phyloP scores from a whole-genome alignment of 1,284 basidiomycete genomes.

The Neonothopanus nambi region DNA sequence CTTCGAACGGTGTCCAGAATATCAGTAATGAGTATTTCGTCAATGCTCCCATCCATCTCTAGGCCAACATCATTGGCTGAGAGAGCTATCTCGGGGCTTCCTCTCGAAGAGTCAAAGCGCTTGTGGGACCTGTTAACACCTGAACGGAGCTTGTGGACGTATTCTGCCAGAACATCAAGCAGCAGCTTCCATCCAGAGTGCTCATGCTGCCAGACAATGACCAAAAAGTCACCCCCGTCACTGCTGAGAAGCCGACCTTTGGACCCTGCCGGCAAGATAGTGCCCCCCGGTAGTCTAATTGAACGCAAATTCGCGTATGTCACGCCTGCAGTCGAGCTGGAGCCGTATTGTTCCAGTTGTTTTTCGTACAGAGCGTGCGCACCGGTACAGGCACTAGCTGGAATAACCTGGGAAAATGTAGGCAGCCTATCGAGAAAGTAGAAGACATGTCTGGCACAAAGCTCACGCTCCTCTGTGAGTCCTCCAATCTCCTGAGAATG shows the following conservation, averaged over 20 bases:
- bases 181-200: slow-evolving; percentile 85
- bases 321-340: slow-evolving; percentile 50
- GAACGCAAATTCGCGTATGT: slow-evolving; percentile 68
- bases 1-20: slow-evolving; percentile 79
- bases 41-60: slow-evolving; percentile 55
- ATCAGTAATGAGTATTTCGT: slow-evolving; percentile 67
- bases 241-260: slow-evolving; percentile 71
- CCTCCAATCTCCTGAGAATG: slow-evolving; percentile 37
- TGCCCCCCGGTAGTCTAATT: slow-evolving; percentile 75
- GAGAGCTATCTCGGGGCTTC: slow-evolving; percentile 42
- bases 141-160: slow-evolving; percentile 55
- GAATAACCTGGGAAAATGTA: slow-evolving; percentile 76
- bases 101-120: slow-evolving; percentile 46
- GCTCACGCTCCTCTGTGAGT: slow-evolving; percentile 43
- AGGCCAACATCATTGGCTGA: slow-evolving; percentile 70
- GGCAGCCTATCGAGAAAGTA: slow-evolving; percentile 73
- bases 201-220: slow-evolving; percentile 79
- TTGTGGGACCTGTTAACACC: slow-evolving; percentile 45
- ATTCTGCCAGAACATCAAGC: slow-evolving; percentile 75
- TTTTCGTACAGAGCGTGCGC: slow-evolving; percentile 70
- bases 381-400: slow-evolving; percentile 56
- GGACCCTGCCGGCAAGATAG: slow-evolving; percentile 64
- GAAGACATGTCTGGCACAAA: slow-evolving; percentile 69
- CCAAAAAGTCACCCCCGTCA: slow-evolving; percentile 69
- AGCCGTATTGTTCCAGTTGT: slow-evolving; percentile 59